phyloP scores from a whole-genome alignment of 306 rosid genomes.

The Pyrus bretschneideri region DNA sequence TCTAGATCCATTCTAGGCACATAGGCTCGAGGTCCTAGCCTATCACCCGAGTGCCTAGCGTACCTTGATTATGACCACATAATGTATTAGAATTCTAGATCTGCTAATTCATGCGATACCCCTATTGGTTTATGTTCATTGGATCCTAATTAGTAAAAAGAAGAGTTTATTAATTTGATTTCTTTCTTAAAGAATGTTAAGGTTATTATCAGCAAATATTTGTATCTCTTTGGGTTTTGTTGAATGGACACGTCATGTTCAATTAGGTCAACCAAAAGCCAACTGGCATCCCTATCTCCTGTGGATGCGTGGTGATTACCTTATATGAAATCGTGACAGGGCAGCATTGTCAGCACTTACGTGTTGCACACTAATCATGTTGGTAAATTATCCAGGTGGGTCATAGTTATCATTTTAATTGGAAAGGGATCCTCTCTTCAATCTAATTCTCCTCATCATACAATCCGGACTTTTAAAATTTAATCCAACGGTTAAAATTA shows the following conservation, averaged over 20 bases:
- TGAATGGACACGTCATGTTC: neutral
- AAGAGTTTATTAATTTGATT: neutral
- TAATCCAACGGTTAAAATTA: too few relatives aligned
- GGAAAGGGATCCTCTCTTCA: too few relatives aligned
- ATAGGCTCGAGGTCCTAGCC: rapidly evolving
- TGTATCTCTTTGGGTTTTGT: neutral
- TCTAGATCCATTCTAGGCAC: rapidly evolving
- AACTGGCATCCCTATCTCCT: neutral
- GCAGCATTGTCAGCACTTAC: slow-evolving; percentile 25
- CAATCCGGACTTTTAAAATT: rapidly evolving
- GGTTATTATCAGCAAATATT: neutral
- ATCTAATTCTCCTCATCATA: too few relatives aligned
- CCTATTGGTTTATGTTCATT: neutral
- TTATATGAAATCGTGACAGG: slow-evolving; percentile 17
- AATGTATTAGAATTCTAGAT: too few relatives aligned
- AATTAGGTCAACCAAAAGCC: slow-evolving; percentile 25
- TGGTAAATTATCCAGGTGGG: slow-evolving; percentile 12
- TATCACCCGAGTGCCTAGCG: too few relatives aligned
- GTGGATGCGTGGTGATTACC: slow-evolving; percentile 15
- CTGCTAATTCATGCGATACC: too few relatives aligned
- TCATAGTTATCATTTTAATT: neutral
- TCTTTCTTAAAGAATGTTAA: neutral
- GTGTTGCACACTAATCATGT: slow-evolving; percentile 22
- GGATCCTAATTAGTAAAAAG: neutral
- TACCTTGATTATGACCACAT: too few relatives aligned